A percentile compares a stretch with the other conserved stretches of the same genome.
Conservation (phyloP, 495 filamentous ascomycete species). For the Daldinia decipiens region DNA sequence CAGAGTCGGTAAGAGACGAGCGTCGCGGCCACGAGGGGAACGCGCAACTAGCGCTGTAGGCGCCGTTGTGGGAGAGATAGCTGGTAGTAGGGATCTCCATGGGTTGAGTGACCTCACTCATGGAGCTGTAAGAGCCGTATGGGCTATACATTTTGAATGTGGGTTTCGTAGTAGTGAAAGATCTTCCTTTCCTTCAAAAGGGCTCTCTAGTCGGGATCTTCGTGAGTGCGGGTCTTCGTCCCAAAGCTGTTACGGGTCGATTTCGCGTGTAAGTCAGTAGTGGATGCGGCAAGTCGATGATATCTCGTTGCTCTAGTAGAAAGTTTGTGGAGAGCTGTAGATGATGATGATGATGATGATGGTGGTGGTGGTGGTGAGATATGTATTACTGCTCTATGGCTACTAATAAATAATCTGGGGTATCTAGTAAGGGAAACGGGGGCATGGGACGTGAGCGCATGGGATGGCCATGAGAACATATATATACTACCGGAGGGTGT, state of each 20-base stretch:
- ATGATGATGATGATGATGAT: too few species aligned
- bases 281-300: slow-evolving; percentile 12
- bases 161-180: slow-evolving; percentile 12
- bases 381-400: slow-evolving; percentile 45
- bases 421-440: slow-evolving; percentile 25
- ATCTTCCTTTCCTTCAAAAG: slow-evolving; percentile 6
- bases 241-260: slow-evolving; percentile 5
- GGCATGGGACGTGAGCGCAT: slow-evolving; percentile 43
- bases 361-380: too few species aligned
- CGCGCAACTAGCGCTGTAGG: slow-evolving; percentile 56
- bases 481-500: slow-evolving; percentile 38
- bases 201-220: slow-evolving; percentile 12
- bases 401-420: slow-evolving; percentile 42
- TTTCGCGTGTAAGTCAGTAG: slow-evolving; percentile 10
- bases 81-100: slow-evolving; percentile 63
- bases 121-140: slow-evolving; percentile 57
- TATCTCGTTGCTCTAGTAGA: slow-evolving; percentile 21
- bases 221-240: slow-evolving; percentile 14
- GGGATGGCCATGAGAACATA: slow-evolving; percentile 45
- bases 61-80: slow-evolving; percentile 49
- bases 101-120: slow-evolving; percentile 56
- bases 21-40: slow-evolving; percentile 64
- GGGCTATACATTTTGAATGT: slow-evolving; percentile 55
- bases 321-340: slow-evolving; percentile 26
- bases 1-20: slow-evolving; percentile 53